These are phyloP conservation scores for Haberlea rhodopensis DNA, from an alignment of 257 asterid species.

Conservation along the genomic window DNA sequence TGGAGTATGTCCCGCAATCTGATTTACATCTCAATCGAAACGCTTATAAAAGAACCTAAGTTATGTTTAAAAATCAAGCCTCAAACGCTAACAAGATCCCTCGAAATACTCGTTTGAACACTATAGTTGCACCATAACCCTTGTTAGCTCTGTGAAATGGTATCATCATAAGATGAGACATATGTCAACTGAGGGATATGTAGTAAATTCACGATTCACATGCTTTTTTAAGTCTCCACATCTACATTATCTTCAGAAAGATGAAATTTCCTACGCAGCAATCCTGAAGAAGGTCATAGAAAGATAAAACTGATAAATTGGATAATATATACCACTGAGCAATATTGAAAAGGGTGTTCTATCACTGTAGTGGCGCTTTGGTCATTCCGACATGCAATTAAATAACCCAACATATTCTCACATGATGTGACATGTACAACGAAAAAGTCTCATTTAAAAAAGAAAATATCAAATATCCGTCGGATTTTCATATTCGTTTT, in stretches of 20 bases:
- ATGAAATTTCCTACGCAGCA: conserved; percentile 55
- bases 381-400: neutral
- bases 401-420: no score
- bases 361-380: neutral
- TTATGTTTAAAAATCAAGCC: conserved; percentile 41
- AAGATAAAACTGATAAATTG: neutral
- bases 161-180: conserved; percentile 43
- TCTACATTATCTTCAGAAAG: conserved; percentile 50
- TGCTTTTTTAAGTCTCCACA: conserved; percentile 40
- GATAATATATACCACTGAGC: neutral
- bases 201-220: conserved; percentile 35
- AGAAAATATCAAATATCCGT: no score
- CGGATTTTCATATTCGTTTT: no score
- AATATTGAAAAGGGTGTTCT: neutral
- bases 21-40: conserved; percentile 62
- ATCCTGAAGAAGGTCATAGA: conserved; percentile 46
- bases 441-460: no score
- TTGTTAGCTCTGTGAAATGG: conserved; percentile 55
- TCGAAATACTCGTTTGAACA: conserved; percentile 22
- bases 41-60: conserved; percentile 47
- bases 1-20: conserved; percentile 56
- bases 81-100: conserved; percentile 42
- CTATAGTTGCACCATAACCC: conserved; percentile 40
- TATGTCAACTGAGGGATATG: conserved; percentile 37
- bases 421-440: no score